A percentile compares a stretch with the other conserved stretches of the same genome.
Evolutionary conservation across 2,329 filamentous ascomycete genomes (phyloP).

Genomic region (Trichoderma hamatum): DNA sequence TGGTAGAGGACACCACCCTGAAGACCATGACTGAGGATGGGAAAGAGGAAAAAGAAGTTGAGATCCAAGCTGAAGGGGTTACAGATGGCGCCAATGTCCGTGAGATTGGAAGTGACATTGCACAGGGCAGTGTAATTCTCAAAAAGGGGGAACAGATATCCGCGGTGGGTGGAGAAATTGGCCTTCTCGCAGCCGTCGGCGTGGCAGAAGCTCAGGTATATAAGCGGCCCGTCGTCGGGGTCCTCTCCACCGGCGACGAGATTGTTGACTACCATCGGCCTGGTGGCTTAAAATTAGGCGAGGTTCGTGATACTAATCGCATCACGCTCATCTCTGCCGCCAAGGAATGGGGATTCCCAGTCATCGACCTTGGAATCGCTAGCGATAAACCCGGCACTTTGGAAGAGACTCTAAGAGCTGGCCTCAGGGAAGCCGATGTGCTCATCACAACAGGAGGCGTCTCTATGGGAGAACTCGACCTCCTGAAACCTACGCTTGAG

Average conservation of each 20-base stretch:
- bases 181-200: slow-evolving; percentile 84
- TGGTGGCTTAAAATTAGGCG: slow-evolving; percentile 68
- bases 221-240: slow-evolving; percentile 75
- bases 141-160: slow-evolving; percentile 80
- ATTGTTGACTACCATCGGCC: slow-evolving; percentile 74
- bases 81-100: slow-evolving; percentile 83
- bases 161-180: slow-evolving; percentile 86
- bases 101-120: slow-evolving; percentile 86
- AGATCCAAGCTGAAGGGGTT: slow-evolving; percentile 79
- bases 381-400: slow-evolving; percentile 72
- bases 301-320: slow-evolving; percentile 92
- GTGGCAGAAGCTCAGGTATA: slow-evolving; percentile 72
- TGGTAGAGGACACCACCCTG: slow-evolving; percentile 86
- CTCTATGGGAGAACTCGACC: slow-evolving; percentile 96
- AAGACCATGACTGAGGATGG: slow-evolving; percentile 76
- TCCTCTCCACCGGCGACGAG: slow-evolving; percentile 94
- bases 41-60: slow-evolving; percentile 82
- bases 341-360: slow-evolving; percentile 72
- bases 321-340: slow-evolving; percentile 83
- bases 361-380: slow-evolving; percentile 84
- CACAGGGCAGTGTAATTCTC: slow-evolving; percentile 69
- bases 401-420: slow-evolving; percentile 75
- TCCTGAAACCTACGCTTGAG: slow-evolving; percentile 95
- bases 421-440: slow-evolving; percentile 74
- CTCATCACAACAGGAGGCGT: slow-evolving; percentile 93